Evolutionary conservation across 805 yeast species (phyloP).

Genomic region (Lipomyces mesembrius): DNA sequence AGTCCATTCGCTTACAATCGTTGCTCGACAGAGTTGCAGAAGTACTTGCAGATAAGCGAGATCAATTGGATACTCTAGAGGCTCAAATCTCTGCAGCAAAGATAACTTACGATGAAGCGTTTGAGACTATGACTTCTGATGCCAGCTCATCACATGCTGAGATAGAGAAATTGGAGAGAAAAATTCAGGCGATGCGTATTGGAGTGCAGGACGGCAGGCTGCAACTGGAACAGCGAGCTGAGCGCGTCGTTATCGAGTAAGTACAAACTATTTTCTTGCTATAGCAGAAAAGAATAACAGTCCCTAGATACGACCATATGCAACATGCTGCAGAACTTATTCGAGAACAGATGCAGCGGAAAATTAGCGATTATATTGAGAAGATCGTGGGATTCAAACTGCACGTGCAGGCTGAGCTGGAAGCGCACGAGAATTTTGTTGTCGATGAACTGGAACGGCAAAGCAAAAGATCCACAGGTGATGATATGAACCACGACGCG

Average conservation of each 20-base stretch:
- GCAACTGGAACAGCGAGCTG: conserved; percentile 55
- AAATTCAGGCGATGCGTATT: conserved; percentile 56
- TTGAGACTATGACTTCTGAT: conserved; percentile 59
- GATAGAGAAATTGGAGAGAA: conserved; percentile 65
- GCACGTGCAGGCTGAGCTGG: conserved; percentile 66
- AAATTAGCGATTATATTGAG: conserved; percentile 63
- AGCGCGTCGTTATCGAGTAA: conserved; percentile 56
- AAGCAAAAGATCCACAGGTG: conserved; percentile 66
- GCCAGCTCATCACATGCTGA: conserved; percentile 62
- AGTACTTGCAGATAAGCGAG: conserved; percentile 60
- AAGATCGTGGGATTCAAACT: conserved; percentile 67
- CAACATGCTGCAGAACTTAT: conserved; percentile 54
- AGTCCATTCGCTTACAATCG: conserved; percentile 61
- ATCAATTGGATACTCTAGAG: conserved; percentile 61
- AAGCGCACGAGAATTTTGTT: conserved; percentile 58
- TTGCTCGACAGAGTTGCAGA: conserved; percentile 61
- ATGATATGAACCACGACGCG: conserved; percentile 22
- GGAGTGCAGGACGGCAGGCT: conserved; percentile 56
- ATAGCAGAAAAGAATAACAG: background rate
- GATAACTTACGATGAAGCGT: conserved; percentile 59
- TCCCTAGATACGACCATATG: conserved; percentile 50
- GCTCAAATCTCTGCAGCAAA: conserved; percentile 59
- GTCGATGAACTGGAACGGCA: conserved; percentile 54
- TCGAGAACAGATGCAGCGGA: conserved; percentile 56
- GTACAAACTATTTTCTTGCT: background rate